Evolutionary conservation across 1,284 basidiomycete genomes (phyloP).

Genomic region (Tylopilus orsonianus): DNA sequence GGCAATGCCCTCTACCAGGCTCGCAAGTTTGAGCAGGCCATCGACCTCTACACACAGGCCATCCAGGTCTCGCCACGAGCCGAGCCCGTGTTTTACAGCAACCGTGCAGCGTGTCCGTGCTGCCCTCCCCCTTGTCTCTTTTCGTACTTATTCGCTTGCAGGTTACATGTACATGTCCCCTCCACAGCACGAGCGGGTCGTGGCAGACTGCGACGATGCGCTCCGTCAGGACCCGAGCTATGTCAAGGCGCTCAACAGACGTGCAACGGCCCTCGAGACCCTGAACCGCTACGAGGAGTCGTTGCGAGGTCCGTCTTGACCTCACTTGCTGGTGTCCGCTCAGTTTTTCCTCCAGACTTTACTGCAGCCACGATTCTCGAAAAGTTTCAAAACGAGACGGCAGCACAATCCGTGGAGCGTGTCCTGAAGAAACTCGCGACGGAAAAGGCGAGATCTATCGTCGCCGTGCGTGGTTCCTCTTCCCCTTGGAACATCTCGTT

Average conservation of each 20-base stretch:
- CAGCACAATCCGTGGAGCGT: conserved; percentile 85
- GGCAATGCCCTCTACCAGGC: conserved; percentile 90
- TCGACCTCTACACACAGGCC: conserved; percentile 88
- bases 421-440: conserved; percentile 85
- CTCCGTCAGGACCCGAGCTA: conserved; percentile 85
- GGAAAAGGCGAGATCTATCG: conserved; percentile 70
- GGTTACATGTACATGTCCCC: conserved; percentile 92
- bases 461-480: conserved; percentile 45
- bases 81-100: conserved; percentile 95
- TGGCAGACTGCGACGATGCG: conserved; percentile 91
- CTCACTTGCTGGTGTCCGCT: not conserved
- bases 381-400: conserved; percentile 83
- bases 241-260: conserved; percentile 93
- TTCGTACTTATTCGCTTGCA: conserved; percentile 36
- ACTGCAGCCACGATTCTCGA: conserved; percentile 95
- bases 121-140: not conserved
- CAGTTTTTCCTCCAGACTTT: conserved; percentile 62
- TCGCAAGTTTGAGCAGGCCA: conserved; percentile 77
- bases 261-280: conserved; percentile 84
- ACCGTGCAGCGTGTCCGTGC: conserved; percentile 93
- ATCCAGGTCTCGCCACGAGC: conserved; percentile 83
- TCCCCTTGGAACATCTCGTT: not conserved
- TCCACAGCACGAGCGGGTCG: conserved; percentile 80
- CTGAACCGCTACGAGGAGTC: conserved; percentile 77
- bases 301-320: conserved; percentile 61